Evolutionary conservation across 1,139 yeast genomes (phyloP).

Genomic region (Debaryomyces sp.): DNA sequence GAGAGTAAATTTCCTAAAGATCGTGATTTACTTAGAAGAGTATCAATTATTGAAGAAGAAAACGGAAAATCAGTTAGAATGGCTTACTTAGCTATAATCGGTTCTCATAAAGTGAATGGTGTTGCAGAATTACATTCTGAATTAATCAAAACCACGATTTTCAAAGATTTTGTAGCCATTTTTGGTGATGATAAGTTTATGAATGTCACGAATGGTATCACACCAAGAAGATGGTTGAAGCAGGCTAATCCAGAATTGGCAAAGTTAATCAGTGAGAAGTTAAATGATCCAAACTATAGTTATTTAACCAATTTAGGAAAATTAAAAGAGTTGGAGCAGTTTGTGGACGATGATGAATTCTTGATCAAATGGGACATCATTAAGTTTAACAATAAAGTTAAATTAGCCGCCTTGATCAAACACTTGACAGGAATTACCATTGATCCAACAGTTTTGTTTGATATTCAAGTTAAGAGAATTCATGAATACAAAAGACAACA

Average conservation of each 20-base stretch:
- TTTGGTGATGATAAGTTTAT: conserved; percentile 84
- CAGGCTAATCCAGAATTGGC: conserved; percentile 90
- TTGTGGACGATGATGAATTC: conserved; percentile 68
- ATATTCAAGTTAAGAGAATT: conserved; percentile 91
- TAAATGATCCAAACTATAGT: conserved; percentile 64
- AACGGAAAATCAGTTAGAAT: conserved; percentile 81
- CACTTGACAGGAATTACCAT: conserved; percentile 68
- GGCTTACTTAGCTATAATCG: conserved; percentile 91
- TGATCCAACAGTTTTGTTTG: conserved; percentile 77
- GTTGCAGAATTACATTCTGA: conserved; percentile 96
- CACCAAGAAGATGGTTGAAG: conserved; percentile 95
- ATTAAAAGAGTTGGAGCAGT: conserved; percentile 69
- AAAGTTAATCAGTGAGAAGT: conserved; percentile 66
- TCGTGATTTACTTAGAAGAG: conserved; percentile 64
- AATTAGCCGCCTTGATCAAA: conserved; percentile 72
- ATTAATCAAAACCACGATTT: conserved; percentile 83
- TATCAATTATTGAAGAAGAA: conserved; percentile 84
- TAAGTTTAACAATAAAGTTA: conserved; percentile 69
- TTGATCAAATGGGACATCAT: conserved; percentile 71
- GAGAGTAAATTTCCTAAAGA: conserved; percentile 75
- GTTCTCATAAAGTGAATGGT: conserved; percentile 93
- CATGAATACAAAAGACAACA: conserved; percentile 97
- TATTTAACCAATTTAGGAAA: conserved; percentile 70
- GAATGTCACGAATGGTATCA: conserved; percentile 92
- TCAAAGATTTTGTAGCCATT: conserved; percentile 83